These are phyloP conservation scores for Myxozyma vanderwaltii DNA, from an alignment of 805 yeast species.

Conservation along the genomic window DNA sequence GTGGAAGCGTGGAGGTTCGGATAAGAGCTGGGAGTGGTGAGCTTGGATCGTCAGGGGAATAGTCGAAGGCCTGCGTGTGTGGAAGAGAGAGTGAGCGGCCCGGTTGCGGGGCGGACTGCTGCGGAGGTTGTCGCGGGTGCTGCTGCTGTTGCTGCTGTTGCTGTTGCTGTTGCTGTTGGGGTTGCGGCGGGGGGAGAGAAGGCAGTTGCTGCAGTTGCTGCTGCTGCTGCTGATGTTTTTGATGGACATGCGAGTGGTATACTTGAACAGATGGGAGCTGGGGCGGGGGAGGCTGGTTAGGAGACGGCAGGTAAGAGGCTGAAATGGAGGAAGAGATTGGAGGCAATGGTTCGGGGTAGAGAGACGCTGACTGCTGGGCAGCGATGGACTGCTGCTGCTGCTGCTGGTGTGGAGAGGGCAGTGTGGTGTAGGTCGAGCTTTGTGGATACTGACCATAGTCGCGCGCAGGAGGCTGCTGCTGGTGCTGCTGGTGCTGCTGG, in stretches of 20 bases:
- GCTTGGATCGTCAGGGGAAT: background rate
- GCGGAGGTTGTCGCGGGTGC: constrained; percentile 5
- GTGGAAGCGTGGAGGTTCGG: constrained; percentile 8
- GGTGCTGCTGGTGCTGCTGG: constrained; percentile 4
- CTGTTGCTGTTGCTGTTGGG: constrained; percentile 23
- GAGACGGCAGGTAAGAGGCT: background rate
- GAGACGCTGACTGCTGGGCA: no score
- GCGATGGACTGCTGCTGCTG: background rate
- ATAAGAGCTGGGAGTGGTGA: constrained; percentile 2
- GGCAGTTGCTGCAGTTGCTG: constrained; percentile 6
- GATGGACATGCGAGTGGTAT: background rate
- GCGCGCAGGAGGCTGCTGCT: constrained; percentile 1
- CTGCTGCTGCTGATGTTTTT: constrained; percentile 20
- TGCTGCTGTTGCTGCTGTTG: constrained; percentile 21
- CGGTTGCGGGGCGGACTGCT: constrained; percentile 9
- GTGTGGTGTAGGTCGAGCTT: background rate
- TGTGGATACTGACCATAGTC: constrained; percentile 1
- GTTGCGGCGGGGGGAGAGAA: background rate
- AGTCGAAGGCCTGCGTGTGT: background rate
- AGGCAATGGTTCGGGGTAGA: background rate
- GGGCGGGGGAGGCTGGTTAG: background rate
- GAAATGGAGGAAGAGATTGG: background rate
- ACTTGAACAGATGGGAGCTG: background rate
- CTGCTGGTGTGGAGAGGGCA: constrained; percentile 1
- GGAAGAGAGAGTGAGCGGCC: constrained; percentile 7